Evolutionary conservation across 495 filamentous ascomycete species (phyloP).

Genomic region (Cenococcum geophilum): DNA sequence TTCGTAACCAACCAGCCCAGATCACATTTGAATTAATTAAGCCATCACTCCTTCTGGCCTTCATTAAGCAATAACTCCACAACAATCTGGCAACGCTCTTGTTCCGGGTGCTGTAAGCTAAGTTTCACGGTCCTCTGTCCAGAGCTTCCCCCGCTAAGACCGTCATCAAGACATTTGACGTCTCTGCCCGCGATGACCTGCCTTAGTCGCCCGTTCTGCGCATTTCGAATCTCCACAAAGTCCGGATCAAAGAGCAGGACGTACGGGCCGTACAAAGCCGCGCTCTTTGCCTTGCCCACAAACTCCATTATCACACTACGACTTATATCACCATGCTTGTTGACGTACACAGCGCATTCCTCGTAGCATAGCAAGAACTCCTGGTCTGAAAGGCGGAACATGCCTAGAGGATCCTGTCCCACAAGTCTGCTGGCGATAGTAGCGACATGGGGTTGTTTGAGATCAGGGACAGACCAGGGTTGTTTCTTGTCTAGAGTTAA

Average conservation of each 20-base stretch:
- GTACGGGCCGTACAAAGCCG: conserved; percentile 61
- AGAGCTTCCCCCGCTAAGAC: conserved; percentile 40
- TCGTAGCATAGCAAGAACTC: conserved; percentile 94
- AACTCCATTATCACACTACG: conserved; percentile 95
- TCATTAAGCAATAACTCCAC: conserved; percentile 91
- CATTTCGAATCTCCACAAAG: conserved; percentile 94
- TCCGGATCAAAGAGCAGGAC: conserved; percentile 62
- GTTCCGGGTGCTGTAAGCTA: conserved; percentile 88
- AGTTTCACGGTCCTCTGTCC: conserved; percentile 70
- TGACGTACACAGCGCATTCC: conserved; percentile 93
- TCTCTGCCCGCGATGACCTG: conserved; percentile 92
- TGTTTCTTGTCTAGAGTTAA: conserved; percentile 95
- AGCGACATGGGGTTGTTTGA: conserved; percentile 64
- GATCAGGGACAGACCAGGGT: conserved; percentile 81
- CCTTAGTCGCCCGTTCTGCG: conserved; percentile 85
- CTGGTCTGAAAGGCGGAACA: conserved; percentile 89
- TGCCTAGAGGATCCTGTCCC: conserved; percentile 78
- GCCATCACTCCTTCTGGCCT: conserved; percentile 66
- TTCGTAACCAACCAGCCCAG: background rate
- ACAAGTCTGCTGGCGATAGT: conserved; percentile 75
- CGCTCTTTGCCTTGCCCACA: conserved; percentile 80
- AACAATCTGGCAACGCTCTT: conserved; percentile 73
- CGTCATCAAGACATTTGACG: conserved; percentile 83
- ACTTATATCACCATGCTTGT: conserved; percentile 93
- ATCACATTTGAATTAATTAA: background rate